Conservation (phyloP, 176 grass and related monocot species). For the Elaeis guineensis region DNA sequence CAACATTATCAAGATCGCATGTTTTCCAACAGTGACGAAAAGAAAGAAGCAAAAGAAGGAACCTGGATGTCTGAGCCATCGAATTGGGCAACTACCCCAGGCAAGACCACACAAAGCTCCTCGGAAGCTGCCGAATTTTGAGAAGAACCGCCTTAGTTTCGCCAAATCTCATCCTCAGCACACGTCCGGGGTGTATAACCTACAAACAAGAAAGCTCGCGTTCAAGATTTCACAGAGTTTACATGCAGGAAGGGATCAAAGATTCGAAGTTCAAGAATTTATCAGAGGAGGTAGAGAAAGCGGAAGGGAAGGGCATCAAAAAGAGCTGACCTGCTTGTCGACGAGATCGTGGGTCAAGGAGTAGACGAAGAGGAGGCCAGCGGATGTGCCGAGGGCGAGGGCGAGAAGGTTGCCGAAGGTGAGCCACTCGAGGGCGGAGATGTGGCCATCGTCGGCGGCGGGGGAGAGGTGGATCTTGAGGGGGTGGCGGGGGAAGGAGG, state of each 20-base stretch:
- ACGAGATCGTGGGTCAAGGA: slow-evolving; percentile 61
- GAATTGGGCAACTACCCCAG: slow-evolving; percentile 54
- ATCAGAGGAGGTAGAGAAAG: neutral
- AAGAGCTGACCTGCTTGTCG: slow-evolving; percentile 58
- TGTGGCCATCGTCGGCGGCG: slow-evolving; percentile 39
- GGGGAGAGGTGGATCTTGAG: slow-evolving; percentile 39
- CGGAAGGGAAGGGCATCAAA: neutral
- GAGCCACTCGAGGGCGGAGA: slow-evolving; percentile 68
- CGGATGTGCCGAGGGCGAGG: slow-evolving; percentile 48
- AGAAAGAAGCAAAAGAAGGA: neutral
- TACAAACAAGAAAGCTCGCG: slow-evolving; percentile 23
- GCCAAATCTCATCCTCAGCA: slow-evolving; percentile 52
- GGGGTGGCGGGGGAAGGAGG: slow-evolving; percentile 1
- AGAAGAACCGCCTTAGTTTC: slow-evolving; percentile 32
- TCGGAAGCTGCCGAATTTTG: slow-evolving; percentile 48
- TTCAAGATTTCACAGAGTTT: slow-evolving; percentile 12
- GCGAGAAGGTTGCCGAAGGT: slow-evolving; percentile 27
- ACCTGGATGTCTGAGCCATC: slow-evolving; percentile 79
- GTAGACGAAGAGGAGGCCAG: slow-evolving; percentile 63
- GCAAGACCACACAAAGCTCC: slow-evolving; percentile 58
- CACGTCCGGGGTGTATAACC: slow-evolving; percentile 60
- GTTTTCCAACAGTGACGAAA: neutral
- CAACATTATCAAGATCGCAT: too few relatives aligned
- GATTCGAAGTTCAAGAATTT: neutral
- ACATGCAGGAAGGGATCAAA: neutral